Percentiles rank a stretch among this genome's conserved stretches.
phyloP scores from a whole-genome alignment of 2,329 filamentous ascomycete genomes.

The Pseudogymnoascus sp. region DNA sequence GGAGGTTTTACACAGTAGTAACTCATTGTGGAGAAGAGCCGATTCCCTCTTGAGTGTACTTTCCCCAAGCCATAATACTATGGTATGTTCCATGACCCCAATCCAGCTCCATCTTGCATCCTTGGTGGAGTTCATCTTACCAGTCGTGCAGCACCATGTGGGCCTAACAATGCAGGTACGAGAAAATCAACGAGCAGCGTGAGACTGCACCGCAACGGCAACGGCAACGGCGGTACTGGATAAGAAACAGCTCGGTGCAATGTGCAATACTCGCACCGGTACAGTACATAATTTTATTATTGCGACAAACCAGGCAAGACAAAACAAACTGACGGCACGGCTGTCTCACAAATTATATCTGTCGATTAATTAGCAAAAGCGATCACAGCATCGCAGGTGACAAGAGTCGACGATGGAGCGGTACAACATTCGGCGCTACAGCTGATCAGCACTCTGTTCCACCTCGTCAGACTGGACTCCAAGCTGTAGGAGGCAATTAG shows the following conservation, averaged over 20 bases:
- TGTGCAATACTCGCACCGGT: neutral
- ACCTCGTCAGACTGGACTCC: neutral
- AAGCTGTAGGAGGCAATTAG: neutral
- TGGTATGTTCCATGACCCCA: constrained; percentile 4
- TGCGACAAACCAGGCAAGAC: neutral
- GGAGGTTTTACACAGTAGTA: constrained; percentile 3
- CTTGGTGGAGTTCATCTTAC: constrained; percentile 7
- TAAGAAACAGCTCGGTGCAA: neutral
- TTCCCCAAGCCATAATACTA: neutral
- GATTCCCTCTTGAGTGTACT: neutral
- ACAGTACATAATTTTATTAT: neutral
- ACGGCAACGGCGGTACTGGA: neutral
- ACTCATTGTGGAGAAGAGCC: constrained; percentile 1
- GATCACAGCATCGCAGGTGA: neutral
- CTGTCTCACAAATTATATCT: neutral
- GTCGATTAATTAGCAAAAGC: neutral
- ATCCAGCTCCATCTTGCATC: constrained; percentile 2
- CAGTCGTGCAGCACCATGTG: constrained; percentile 5
- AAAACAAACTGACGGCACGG: neutral
- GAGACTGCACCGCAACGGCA: neutral
- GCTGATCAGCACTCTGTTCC: neutral
- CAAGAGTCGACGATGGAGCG: neutral
- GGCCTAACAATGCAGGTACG: constrained; percentile 4
- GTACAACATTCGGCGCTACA: neutral
- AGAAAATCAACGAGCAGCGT: neutral